phyloP scores from a whole-genome alignment of 169 alveolate genomes.

The Theileria annulata region DNA sequence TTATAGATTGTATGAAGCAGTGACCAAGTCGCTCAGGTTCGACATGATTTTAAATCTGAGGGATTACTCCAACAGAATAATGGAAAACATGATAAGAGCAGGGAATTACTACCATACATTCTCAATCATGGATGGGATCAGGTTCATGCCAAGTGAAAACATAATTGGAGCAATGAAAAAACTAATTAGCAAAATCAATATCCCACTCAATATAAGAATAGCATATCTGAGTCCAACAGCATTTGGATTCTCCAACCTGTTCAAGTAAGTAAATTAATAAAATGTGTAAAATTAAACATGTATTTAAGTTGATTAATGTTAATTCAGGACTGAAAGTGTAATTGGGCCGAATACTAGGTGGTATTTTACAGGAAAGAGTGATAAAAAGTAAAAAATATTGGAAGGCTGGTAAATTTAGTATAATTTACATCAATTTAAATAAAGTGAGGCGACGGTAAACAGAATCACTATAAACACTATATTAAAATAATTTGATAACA shows the following conservation, averaged over 20 bases:
- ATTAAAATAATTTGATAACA: not conserved
- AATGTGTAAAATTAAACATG: not conserved
- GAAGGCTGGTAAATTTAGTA: not conserved
- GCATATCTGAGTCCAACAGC: constrained; percentile 58
- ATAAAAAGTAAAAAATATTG: not conserved
- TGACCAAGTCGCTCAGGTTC: constrained; percentile 28
- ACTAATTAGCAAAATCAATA: constrained; percentile 16
- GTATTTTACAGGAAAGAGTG: constrained; percentile 1
- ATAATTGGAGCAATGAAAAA: constrained; percentile 18
- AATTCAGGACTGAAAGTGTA: not conserved
- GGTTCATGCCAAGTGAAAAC: constrained; percentile 24
- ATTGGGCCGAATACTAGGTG: not conserved
- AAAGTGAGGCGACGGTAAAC: not conserved
- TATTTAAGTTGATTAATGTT: not conserved
- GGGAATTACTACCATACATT: constrained; percentile 41
- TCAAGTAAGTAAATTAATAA: constrained; percentile 40
- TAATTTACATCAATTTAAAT: not conserved
- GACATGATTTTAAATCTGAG: constrained; percentile 38
- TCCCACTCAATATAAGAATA: constrained; percentile 44
- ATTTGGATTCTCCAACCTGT: constrained; percentile 57
- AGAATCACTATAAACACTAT: not conserved
- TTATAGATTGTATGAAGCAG: constrained; percentile 13
- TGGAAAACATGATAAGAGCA: constrained; percentile 37
- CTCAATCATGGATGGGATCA: constrained; percentile 51
- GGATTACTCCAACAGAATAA: constrained; percentile 39